Evolutionary conservation across 192 early-diverging fungal species (phyloP), one percentile per base, ranked within the genome.

Genomic region (Phlyctochytrium arcticum): DNA sequence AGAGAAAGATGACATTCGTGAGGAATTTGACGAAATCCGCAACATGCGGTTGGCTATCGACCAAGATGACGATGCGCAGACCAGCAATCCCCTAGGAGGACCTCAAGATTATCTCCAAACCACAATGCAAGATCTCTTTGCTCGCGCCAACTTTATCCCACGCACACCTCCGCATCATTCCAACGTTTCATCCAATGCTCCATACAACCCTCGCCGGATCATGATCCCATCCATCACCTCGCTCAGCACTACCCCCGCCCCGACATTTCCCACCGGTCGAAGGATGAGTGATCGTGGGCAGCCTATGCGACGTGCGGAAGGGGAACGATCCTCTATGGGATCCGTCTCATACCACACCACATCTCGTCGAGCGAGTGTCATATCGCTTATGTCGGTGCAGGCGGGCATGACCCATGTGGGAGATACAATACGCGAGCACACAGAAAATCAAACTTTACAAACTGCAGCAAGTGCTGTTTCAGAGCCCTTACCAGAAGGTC

Each of bases 51-150:
- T 12, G 12, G n/a, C 19, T 35, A 5, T 19, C 34, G 36, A 5
- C 23, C 19, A 36, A 37, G 34, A 33, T 26, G 46, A 7, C 39
- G 39, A 26, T 34, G 48, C 30, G 48, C 34, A 34, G 17, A 26
- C 50, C 23, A 35, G 36, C 2, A 21, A 53, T 19, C 15, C 21
- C 24, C n/a, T 27, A 24, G 50, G 50, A 21, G 27, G 19, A 21
- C 49, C 61, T n/a, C 26, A 42, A 12, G 61, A 63, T 37, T 63
- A 63, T 6, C 30, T 63, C 31, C 61, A 63, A 2, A 49, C 61
- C 34, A 63, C 61, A 10, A 63, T 63, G 61, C 27, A 63, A 35
- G 61, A 54, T 15, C 49, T 63, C 0, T 63, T 63, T 23, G 36
- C 29, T 32, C 48, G 61, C 7, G 49, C 55, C 23, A 8, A 8